These are phyloP conservation scores for Kodamaea restingae DNA, from an alignment of 805 yeast species.

Conservation along the genomic window DNA sequence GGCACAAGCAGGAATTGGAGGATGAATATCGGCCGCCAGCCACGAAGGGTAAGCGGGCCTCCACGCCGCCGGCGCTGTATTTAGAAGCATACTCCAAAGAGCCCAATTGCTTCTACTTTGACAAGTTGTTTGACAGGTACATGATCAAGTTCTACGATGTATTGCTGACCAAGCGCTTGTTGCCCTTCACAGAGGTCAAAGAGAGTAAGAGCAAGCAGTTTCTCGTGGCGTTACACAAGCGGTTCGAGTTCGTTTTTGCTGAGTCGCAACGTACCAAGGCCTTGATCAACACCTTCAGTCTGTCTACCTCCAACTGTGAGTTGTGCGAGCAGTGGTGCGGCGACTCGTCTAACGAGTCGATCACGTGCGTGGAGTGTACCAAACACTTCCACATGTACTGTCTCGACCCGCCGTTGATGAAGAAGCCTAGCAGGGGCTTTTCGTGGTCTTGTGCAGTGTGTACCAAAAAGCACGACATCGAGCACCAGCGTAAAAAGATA, in stretches of 20 bases:
- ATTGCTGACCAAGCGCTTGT: constrained; percentile 53
- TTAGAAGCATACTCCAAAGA: constrained; percentile 49
- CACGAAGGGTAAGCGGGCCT: neutral
- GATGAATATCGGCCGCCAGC: constrained; percentile 26
- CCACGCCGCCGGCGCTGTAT: constrained; percentile 8
- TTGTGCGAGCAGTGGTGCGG: constrained; percentile 85
- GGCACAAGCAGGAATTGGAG: constrained; percentile 62
- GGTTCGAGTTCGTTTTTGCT: constrained; percentile 70
- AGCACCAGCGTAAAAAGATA: constrained; percentile 34
- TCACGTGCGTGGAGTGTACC: constrained; percentile 76
- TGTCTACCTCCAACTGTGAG: constrained; percentile 53
- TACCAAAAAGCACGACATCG: constrained; percentile 52
- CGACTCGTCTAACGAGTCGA: constrained; percentile 52
- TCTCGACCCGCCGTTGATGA: constrained; percentile 74
- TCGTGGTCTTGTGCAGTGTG: constrained; percentile 89
- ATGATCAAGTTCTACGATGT: constrained; percentile 81
- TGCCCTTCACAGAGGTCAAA: constrained; percentile 23
- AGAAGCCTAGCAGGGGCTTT: constrained; percentile 81
- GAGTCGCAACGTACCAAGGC: constrained; percentile 66
- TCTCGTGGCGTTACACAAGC: constrained; percentile 55
- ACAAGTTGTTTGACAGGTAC: constrained; percentile 79
- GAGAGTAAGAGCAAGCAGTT: constrained; percentile 57
- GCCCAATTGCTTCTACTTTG: constrained; percentile 80
- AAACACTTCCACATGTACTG: constrained; percentile 75
- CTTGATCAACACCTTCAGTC: constrained; percentile 57